These are phyloP conservation scores for Eustoma russellianum DNA, from an alignment of 257 asterid species.

Conservation along the genomic window DNA sequence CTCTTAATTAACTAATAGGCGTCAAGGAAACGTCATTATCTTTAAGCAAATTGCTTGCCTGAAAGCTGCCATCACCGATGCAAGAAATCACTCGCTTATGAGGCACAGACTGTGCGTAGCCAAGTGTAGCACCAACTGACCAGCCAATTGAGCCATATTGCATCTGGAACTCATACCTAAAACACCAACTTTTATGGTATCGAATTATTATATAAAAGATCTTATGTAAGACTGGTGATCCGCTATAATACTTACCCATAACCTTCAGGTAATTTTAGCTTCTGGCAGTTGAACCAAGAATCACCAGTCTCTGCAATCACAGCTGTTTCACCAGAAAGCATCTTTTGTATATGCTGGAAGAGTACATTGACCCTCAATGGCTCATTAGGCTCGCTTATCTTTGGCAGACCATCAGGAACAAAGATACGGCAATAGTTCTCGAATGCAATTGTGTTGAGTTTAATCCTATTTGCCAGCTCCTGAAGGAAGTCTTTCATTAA, in stretches of 20 bases:
- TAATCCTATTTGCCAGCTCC: slow-evolving; percentile 41
- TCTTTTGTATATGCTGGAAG: slow-evolving; percentile 65
- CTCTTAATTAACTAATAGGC: not conserved
- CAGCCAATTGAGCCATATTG: slow-evolving; percentile 50
- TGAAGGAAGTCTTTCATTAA: slow-evolving; percentile 56
- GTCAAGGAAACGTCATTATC: not conserved
- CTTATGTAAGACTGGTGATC: not conserved
- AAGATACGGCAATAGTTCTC: slow-evolving; percentile 60
- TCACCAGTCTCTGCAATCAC: slow-evolving; percentile 87
- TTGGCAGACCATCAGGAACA: slow-evolving; percentile 68
- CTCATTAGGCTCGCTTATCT: slow-evolving; percentile 46
- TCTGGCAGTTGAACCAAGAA: slow-evolving; percentile 93
- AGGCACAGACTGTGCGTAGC: slow-evolving; percentile 59
- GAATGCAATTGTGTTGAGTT: slow-evolving; percentile 38
- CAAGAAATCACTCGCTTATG: slow-evolving; percentile 46
- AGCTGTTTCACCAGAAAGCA: slow-evolving; percentile 44
- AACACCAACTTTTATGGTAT: slow-evolving; percentile 38
- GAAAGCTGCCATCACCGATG: slow-evolving; percentile 79
- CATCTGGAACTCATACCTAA: slow-evolving; percentile 76
- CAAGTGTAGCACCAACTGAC: slow-evolving; percentile 58
- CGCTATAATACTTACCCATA: slow-evolving; percentile 48
- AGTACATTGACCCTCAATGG: slow-evolving; percentile 63
- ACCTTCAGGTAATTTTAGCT: slow-evolving; percentile 68
- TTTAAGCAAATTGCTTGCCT: slow-evolving; percentile 22
- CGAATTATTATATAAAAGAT: slow-evolving; percentile 15